These are phyloP conservation scores for Penicillium sp. DNA, from an alignment of 2,329 filamentous ascomycete genomes.

Conservation along the genomic window DNA sequence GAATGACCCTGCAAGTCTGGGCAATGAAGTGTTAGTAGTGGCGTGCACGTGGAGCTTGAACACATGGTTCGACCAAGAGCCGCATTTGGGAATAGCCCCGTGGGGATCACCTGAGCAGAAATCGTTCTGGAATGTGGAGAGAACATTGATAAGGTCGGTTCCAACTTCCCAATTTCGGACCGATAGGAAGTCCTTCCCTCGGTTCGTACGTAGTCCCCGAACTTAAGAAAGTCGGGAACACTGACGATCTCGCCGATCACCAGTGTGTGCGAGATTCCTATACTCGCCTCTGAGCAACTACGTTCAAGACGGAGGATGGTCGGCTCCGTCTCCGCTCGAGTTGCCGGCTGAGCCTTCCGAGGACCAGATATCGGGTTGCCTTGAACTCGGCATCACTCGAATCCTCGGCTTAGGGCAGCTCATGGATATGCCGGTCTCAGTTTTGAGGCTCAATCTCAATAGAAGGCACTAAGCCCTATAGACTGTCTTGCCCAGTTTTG, in stretches of 20 bases:
- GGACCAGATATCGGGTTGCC: not conserved
- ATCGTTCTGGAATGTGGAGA: not conserved
- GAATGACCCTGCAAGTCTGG: no score
- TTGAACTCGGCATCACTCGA: not conserved
- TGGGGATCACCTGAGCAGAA: not conserved
- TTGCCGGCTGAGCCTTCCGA: no score
- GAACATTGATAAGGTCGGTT: not conserved
- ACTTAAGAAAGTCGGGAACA: not conserved
- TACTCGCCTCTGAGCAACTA: no score
- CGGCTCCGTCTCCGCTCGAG: no score
- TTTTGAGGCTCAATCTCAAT: not conserved
- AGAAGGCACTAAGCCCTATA: no score
- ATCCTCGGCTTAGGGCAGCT: not conserved
- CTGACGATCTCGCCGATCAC: not conserved
- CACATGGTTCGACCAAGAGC: not conserved
- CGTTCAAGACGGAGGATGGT: no score
- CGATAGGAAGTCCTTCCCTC: no score
- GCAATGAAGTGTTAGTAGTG: no score
- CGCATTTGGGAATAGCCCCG: not conserved
- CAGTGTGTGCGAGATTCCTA: no score
- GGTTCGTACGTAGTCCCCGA: not conserved
- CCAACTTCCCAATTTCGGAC: no score
- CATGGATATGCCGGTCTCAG: not conserved
- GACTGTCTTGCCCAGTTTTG: no score
- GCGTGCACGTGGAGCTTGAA: no score